phyloP scores from a whole-genome alignment of 306 rosid genomes.

The Dryas alaskensis region DNA sequence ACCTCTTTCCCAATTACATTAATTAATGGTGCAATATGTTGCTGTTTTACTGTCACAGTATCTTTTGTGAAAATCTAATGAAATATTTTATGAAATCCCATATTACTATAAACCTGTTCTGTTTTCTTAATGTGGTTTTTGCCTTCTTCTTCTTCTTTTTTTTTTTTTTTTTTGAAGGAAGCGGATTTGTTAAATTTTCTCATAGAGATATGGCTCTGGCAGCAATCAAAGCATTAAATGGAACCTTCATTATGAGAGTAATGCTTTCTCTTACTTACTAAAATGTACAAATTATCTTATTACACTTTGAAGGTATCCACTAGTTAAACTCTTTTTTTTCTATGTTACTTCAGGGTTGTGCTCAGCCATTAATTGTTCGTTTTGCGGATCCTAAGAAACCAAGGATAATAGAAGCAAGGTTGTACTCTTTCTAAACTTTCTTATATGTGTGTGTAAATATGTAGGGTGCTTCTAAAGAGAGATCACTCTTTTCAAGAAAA shows the following conservation, averaged over 20 bases:
- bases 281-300: conserved; percentile 14
- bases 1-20: conserved; percentile 6
- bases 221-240: conserved; percentile 77
- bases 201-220: conserved; percentile 69
- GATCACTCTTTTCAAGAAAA: background rate
- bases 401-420: conserved; percentile 70
- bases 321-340: conserved; percentile 26
- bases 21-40: conserved; percentile 6
- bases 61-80: background rate
- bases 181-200: conserved; percentile 71
- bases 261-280: conserved; percentile 22
- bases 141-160: conserved; percentile 16
- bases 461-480: background rate
- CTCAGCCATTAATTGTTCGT: conserved; percentile 78
- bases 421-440: conserved; percentile 27
- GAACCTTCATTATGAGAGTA: conserved; percentile 73
- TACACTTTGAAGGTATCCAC: conserved; percentile 26
- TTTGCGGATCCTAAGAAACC: conserved; percentile 90
- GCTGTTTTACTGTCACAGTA: conserved; percentile 6
- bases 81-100: background rate
- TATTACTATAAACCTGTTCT: background rate
- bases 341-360: conserved; percentile 62
- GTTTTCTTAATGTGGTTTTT: conserved; percentile 12
- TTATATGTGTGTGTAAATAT: background rate
- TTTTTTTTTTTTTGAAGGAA: conserved; percentile 61